phyloP scores from a whole-genome alignment of 139 green algal genomes.

The Chlorella sorokiniana region DNA sequence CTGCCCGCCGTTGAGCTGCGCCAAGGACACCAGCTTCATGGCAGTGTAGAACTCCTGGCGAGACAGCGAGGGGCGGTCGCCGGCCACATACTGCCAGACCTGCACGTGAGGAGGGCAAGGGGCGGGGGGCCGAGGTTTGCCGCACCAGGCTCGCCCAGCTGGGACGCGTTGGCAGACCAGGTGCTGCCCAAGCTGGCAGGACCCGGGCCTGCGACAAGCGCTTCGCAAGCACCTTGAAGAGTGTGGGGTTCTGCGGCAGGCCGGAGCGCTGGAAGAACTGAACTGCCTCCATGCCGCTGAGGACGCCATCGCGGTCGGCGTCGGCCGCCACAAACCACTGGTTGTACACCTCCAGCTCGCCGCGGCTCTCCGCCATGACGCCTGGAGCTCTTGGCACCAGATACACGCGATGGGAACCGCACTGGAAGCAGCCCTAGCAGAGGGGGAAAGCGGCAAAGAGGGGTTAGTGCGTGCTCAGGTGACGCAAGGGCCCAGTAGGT shows the following conservation, averaged over 20 bases:
- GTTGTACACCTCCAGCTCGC: slow-evolving; percentile 54
- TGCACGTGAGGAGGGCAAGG: slow-evolving; percentile 34
- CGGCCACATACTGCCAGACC: slow-evolving; percentile 85
- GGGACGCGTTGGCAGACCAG: too few relatives aligned
- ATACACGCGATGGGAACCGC: too few relatives aligned
- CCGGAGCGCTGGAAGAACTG: slow-evolving; percentile 79
- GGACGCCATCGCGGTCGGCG: slow-evolving; percentile 33
- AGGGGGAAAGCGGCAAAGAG: too few relatives aligned
- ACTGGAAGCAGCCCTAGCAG: too few relatives aligned
- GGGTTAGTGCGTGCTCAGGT: too few relatives aligned
- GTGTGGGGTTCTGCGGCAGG: slow-evolving; percentile 62
- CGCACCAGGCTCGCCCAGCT: too few relatives aligned
- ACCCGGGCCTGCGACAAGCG: too few relatives aligned
- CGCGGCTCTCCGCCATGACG: slow-evolving; percentile 36
- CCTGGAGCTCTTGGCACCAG: too few relatives aligned
- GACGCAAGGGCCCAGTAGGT: too few relatives aligned
- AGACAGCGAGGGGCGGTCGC: slow-evolving; percentile 68
- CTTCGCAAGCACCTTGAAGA: slow-evolving; percentile 72
- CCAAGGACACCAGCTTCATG: slow-evolving; percentile 81
- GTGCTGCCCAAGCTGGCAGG: background rate
- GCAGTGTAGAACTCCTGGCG: slow-evolving; percentile 79
- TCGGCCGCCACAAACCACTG: slow-evolving; percentile 51
- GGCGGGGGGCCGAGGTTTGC: background rate
- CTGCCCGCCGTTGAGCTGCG: slow-evolving; percentile 53
- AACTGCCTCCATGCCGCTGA: slow-evolving; percentile 81